Evolutionary conservation across 2,329 filamentous ascomycete species (phyloP).

Genomic region (Colletotrichum sp.): DNA sequence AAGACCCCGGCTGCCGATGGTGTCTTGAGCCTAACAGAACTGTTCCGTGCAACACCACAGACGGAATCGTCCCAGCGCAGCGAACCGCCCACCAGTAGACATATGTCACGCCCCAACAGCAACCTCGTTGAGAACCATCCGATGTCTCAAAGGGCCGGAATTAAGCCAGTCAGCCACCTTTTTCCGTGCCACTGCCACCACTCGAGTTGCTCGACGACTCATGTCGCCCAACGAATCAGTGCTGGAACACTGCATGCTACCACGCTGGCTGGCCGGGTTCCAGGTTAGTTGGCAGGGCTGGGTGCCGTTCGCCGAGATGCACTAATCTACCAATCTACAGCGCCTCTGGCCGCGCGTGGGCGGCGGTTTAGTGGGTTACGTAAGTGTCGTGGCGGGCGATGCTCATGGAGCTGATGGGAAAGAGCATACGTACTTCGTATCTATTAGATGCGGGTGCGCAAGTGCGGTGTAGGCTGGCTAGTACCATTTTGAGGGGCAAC

Average conservation of each 20-base stretch:
- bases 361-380: not conserved
- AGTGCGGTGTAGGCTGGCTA: constrained; percentile 17
- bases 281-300: not conserved
- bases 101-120: not conserved
- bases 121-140: not conserved
- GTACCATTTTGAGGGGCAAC: constrained; percentile 18
- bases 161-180: not conserved
- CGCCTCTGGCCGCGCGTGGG: not conserved
- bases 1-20: not conserved
- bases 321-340: constrained; percentile 15
- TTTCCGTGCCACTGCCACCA: not conserved
- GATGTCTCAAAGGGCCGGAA: not conserved
- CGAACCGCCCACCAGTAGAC: not conserved
- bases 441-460: not conserved
- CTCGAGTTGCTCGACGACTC: not conserved
- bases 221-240: not conserved
- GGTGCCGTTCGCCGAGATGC: not conserved
- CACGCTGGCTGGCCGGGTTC: not conserved
- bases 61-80: not conserved
- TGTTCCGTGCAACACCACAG: not conserved
- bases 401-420: not conserved
- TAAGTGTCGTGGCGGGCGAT: not conserved
- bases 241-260: not conserved
- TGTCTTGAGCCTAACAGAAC: not conserved
- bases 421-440: constrained; percentile 11